A percentile compares a stretch with the other conserved stretches of the same genome.
Evolutionary conservation across 179 eudicot species (phyloP).

Genomic region (Sideroxylon spinosum): DNA sequence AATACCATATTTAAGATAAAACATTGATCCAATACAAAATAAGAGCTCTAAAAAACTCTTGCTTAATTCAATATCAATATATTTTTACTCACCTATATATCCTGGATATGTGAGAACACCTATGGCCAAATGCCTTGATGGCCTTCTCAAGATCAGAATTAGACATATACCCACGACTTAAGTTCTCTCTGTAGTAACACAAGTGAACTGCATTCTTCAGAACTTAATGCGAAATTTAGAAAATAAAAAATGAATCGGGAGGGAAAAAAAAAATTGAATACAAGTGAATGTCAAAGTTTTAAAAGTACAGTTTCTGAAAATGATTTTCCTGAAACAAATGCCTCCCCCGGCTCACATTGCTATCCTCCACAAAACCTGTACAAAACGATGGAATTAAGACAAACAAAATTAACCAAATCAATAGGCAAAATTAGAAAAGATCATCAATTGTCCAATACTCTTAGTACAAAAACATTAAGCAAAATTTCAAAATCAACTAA

Average conservation of each 20-base stretch:
- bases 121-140: slow-evolving; percentile 30
- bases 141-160: slow-evolving; percentile 49
- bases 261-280: background rate
- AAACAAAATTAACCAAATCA: slow-evolving; percentile 3
- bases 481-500: background rate
- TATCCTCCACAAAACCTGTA: slow-evolving; percentile 23
- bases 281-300: background rate
- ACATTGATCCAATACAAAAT: background rate
- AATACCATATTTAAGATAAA: background rate
- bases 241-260: background rate
- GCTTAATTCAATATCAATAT: background rate
- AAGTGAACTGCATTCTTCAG: background rate
- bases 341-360: slow-evolving; percentile 24
- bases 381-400: slow-evolving; percentile 8
- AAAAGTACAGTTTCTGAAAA: slow-evolving; percentile 34
- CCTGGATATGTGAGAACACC: slow-evolving; percentile 43
- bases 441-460: background rate
- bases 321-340: slow-evolving; percentile 32
- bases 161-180: slow-evolving; percentile 48
- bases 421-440: background rate
- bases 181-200: slow-evolving; percentile 28
- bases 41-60: background rate
- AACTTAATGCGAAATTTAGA: background rate
- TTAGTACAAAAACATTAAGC: background rate
- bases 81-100: slow-evolving; percentile 42